Conservation (phyloP, 2,329 filamentous ascomycete species). For the Epicoccum sorghinum region DNA sequence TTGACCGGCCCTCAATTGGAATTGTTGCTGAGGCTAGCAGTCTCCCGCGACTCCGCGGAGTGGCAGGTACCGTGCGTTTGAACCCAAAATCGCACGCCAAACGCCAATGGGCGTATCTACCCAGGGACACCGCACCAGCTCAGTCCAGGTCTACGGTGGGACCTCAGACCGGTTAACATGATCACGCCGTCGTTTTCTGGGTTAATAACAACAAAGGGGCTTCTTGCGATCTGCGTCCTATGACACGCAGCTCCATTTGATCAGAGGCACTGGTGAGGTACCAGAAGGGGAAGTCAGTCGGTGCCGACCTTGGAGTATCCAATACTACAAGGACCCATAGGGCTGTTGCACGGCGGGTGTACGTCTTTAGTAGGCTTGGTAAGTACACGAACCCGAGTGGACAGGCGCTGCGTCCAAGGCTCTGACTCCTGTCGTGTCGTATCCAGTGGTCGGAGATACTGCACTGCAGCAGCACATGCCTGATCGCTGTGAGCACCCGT, state of each 20-base stretch:
- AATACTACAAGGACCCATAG: background rate
- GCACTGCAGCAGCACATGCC: conserved; percentile 15
- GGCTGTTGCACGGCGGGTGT: conserved; percentile 7
- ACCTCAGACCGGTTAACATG: background rate
- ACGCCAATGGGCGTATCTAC: background rate
- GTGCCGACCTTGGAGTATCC: background rate
- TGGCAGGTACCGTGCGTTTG: conserved; percentile 11
- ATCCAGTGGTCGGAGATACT: conserved; percentile 20
- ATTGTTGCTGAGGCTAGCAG: conserved; percentile 11
- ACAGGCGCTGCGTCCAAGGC: background rate
- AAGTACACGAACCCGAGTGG: background rate
- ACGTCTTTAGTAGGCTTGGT: conserved; percentile 9
- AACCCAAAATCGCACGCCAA: conserved; percentile 4
- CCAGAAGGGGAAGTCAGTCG: conserved; percentile 15
- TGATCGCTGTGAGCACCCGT: background rate
- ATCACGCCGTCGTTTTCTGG: background rate
- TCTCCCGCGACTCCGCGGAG: conserved; percentile 7
- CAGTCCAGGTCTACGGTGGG: conserved; percentile 8
- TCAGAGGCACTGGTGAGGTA: conserved; percentile 6
- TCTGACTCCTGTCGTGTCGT: conserved; percentile 15
- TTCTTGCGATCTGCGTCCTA: background rate
- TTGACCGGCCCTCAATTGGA: conserved; percentile 7
- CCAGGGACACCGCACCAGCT: background rate
- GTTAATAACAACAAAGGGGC: background rate
- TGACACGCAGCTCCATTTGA: background rate